Evolutionary conservation across 805 yeast species (phyloP).

Genomic region (Millerozyma miso): DNA sequence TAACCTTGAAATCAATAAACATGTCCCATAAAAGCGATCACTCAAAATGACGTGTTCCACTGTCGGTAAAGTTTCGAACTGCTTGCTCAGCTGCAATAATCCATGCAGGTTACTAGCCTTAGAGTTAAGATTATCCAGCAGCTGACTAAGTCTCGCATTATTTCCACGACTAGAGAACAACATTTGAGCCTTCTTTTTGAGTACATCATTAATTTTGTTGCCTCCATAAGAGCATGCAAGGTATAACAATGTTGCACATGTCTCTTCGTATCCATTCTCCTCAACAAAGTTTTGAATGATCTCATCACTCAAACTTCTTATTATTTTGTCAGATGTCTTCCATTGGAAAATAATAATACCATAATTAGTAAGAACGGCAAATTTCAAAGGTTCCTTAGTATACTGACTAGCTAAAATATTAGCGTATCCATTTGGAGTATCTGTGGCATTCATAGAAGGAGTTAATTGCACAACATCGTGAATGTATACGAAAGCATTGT

Average conservation of each 20-base stretch:
- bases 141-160: constrained; percentile 39
- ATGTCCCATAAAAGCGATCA: constrained; percentile 86
- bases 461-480: constrained; percentile 73
- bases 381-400: constrained; percentile 55
- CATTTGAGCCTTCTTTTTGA: constrained; percentile 45
- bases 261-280: constrained; percentile 83
- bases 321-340: constrained; percentile 74
- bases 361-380: constrained; percentile 78
- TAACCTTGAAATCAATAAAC: constrained; percentile 71
- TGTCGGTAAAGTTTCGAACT: constrained; percentile 31
- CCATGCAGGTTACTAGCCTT: constrained; percentile 3
- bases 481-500: constrained; percentile 35
- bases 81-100: constrained; percentile 9
- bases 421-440: constrained; percentile 76
- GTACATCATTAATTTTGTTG: constrained; percentile 45
- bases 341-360: constrained; percentile 75
- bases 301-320: constrained; percentile 63
- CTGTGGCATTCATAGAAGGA: constrained; percentile 65
- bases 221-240: constrained; percentile 70
- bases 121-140: background rate
- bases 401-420: constrained; percentile 88
- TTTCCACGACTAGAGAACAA: constrained; percentile 53
- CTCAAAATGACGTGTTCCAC: constrained; percentile 81
- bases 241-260: constrained; percentile 83
- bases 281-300: constrained; percentile 66